Percentiles rank a stretch among this genome's conserved stretches.
Conservation (phyloP, 2,329 filamentous ascomycete species). For the Aspergillus sp. region DNA sequence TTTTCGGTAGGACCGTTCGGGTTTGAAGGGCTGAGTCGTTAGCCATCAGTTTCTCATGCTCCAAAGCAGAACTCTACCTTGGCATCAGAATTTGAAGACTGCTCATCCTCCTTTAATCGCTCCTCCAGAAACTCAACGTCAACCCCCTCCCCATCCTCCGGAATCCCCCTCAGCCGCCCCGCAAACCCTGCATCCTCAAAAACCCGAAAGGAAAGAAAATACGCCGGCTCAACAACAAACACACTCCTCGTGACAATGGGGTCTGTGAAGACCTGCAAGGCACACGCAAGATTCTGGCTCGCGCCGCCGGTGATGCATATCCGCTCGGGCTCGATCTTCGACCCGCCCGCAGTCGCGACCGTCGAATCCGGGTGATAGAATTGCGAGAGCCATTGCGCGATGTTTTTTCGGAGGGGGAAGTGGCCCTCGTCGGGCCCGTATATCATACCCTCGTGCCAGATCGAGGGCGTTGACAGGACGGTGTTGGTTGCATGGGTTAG, state of each 20-base stretch:
- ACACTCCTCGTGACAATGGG: conserved; percentile 73
- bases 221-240: conserved; percentile 82
- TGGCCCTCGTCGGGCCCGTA: conserved; percentile 82
- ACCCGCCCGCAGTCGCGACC: conserved; percentile 36
- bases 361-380: conserved; percentile 60
- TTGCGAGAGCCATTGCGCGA: conserved; percentile 71
- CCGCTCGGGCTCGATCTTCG: conserved; percentile 50
- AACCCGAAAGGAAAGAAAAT: conserved; percentile 82
- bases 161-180: conserved; percentile 68
- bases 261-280: conserved; percentile 81
- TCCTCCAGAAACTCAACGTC: conserved; percentile 65
- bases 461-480: neutral
- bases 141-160: conserved; percentile 78
- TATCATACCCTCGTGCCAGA: conserved; percentile 49
- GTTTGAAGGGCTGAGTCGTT: conserved; percentile 58
- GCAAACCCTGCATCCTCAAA: conserved; percentile 80
- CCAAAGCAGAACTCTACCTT: conserved; percentile 45
- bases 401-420: conserved; percentile 65
- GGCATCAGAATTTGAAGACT: conserved; percentile 37
- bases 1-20: conserved; percentile 66
- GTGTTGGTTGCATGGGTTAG: neutral
- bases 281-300: conserved; percentile 76
- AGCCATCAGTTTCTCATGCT: neutral
- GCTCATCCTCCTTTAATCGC: conserved; percentile 57
- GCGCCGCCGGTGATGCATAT: conserved; percentile 86